Evolutionary conservation across 305 asterid genomes (phyloP), one percentile per base, ranked within the genome.

Genomic region (Fraxinus angustifolia): DNA sequence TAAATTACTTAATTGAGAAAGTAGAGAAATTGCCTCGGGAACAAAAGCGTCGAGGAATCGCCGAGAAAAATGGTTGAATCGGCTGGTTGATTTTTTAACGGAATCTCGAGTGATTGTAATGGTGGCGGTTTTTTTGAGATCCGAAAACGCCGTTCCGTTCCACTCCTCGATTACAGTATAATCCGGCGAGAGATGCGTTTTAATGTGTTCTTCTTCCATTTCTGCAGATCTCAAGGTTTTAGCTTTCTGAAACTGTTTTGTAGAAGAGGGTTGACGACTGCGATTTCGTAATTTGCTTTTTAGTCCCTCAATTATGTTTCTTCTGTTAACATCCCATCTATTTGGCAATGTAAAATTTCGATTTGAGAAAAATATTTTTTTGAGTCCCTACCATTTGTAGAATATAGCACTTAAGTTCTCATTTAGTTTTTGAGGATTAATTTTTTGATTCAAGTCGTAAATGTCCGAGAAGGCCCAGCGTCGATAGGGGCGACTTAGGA

Each of bases 1-100:
- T 23, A 4, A 62, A 62, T 62, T 23, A 62, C n/a, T 62, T 4
- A 6, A 38, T 23, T 33, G 72, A 8, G 78, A 31, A 71, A 73
- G 4, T 12, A 7, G 60, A 76, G 36, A n/a, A 40, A 73, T 50
- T 82, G 87, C 99, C 99, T 96, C 97, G 11, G 99, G 99, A 80
- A 96, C 93, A 75, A 96, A 96, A 53, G 99, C 99, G 85, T 96
- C 91, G 78, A 92, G 96, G 86, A 94, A 72, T 84, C 95, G 89
- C 79, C 94, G 88, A 53, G 90, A 89, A 76, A 96, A 50, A 50
- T 90, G 93, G 80, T 85, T 90, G 87, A 92, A 93, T 53, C 89
- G 90, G 87, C 81, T 90, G 76, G 95, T 80, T 30, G 95, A 92
- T 72, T 85, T 90, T 70, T 74, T 83, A 35, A 96, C 88, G 33